phyloP scores from a whole-genome alignment of 257 asterid species.

The Salvia miltiorrhiza region DNA sequence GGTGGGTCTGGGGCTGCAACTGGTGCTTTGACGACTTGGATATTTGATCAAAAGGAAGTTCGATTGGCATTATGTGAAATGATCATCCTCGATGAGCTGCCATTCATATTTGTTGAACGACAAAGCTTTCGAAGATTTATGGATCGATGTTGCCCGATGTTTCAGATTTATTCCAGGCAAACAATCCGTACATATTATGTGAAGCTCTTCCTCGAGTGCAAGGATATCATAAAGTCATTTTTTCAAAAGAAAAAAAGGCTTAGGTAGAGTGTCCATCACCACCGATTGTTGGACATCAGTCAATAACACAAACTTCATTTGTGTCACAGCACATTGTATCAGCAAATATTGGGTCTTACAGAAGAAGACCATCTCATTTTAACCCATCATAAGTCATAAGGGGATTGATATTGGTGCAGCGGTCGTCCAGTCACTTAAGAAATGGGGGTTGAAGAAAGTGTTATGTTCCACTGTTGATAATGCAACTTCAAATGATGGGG shows the following conservation, averaged over 20 bases:
- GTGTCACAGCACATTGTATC: background rate
- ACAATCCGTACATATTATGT: background rate
- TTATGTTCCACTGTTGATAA: too few relatives aligned
- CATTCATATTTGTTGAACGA: background rate
- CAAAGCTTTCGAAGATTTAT: background rate
- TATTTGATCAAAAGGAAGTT: background rate
- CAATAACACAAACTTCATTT: background rate
- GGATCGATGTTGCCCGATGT: background rate
- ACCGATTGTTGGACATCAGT: background rate
- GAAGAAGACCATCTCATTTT: too few relatives aligned
- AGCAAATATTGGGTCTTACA: background rate
- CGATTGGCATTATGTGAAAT: background rate
- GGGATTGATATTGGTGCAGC: too few relatives aligned
- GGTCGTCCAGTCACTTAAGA: too few relatives aligned
- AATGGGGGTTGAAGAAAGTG: too few relatives aligned
- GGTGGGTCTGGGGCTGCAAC: too few relatives aligned
- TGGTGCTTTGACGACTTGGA: background rate
- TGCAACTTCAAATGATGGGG: too few relatives aligned
- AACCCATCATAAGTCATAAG: too few relatives aligned
- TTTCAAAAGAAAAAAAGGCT: background rate
- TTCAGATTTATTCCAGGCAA: background rate
- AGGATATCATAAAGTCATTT: background rate
- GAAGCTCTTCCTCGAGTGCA: background rate
- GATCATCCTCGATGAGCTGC: background rate
- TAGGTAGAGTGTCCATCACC: background rate